Base-by-base conservation (phyloP, 2,329 filamentous ascomycete species). In the Colletotrichum brevisporum region DNA sequence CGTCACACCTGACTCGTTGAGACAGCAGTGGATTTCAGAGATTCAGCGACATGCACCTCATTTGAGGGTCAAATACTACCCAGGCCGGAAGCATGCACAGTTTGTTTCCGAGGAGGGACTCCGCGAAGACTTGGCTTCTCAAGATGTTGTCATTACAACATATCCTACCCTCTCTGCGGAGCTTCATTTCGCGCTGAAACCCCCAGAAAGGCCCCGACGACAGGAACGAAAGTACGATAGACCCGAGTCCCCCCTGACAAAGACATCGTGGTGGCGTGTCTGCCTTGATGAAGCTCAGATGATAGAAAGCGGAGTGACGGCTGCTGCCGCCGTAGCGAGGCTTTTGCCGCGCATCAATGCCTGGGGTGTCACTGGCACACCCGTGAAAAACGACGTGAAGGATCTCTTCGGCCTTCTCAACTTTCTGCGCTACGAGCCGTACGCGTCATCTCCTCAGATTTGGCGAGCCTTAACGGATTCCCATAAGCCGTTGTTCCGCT, bases 321-420 rank as follows among this genome's bases (percentile, higher is more conserved):
- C 94, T 73, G 93, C 95, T 31, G 95, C 96, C 1, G 89, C 86
- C 54, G 90, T 98, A 15, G 94, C 94, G 43, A 89, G 90, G 48
- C 83, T 92, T 27, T 91, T 99, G 70, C 94, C 95, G 52, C 88
- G 96, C 31, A 81, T 93, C 71, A 95, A 97, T 80, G 91, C 94
- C 2, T 98, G 96, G 96, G 94, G 92, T 15, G 90, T 99, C 48
- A 95, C 94, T 0, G 96, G 94, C 50, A 99, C 96, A 0, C 96
- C 96, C 0, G 86, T 98, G 45, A 92, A 93, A 72, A 93, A 94
- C 72, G 88, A 94, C 71, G 87, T 95, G 39, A 80, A 82, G 74
- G 95, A 98, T 78, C 83, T 98, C 8, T 90, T 91, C 72, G 95
- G 95, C 0, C 83, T 98, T 5, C 79, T 98, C 0, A 83, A 92